Base-by-base conservation (phyloP, 148 eudicot species). In the Linanthus parryae region DNA sequence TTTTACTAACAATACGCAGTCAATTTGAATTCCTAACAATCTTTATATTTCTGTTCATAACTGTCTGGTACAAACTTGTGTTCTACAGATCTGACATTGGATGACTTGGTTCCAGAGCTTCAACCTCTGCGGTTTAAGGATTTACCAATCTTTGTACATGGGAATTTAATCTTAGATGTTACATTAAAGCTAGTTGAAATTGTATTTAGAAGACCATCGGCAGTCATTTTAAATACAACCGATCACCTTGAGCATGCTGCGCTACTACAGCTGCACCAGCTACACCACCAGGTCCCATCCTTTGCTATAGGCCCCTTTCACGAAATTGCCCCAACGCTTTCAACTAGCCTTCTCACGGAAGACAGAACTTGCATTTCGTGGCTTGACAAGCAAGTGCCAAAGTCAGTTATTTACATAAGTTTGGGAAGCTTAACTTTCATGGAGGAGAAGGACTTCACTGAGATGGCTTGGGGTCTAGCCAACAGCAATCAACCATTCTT, bases 401-500 rank as follows among this genome's bases (percentile, higher is more conserved):
- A 48, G 4, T 73, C 80, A 14, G 62, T 45, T 29, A 13, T 58
- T 4, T 73, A 36, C 56, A 73, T 50, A 14, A 58, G 53, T 31
- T 58, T 58, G 21, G 62, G 62, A 9, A 38, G 52, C 18, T 22
- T 36, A 0, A 18, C 12, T 10, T 54, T 56, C 53, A 60, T 78
- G 55, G 53, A 73, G 4, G 31, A 48, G 4, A 21, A 61, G 1
- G 78, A 82, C 34, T 13, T 74, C 0, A 7, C 20, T 38, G 62
- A 58, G 51, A 45, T 58, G 9, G 54, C 62, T 30, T 58, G 53
- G 54, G 88, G 88, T 3, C 48, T 82, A 0, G 71, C 75, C 8
- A 75, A 75, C 19, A 82, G 84, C 49, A 61, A 73, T 18, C 56
- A 62, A 23, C 17, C 50, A 0, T 82, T 82, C 7, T 31, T 82